Evolutionary conservation across 352 stramenopile species (phyloP), one percentile per base, ranked within the genome.

Genomic region (Thalassiosira livingstoniorum): DNA sequence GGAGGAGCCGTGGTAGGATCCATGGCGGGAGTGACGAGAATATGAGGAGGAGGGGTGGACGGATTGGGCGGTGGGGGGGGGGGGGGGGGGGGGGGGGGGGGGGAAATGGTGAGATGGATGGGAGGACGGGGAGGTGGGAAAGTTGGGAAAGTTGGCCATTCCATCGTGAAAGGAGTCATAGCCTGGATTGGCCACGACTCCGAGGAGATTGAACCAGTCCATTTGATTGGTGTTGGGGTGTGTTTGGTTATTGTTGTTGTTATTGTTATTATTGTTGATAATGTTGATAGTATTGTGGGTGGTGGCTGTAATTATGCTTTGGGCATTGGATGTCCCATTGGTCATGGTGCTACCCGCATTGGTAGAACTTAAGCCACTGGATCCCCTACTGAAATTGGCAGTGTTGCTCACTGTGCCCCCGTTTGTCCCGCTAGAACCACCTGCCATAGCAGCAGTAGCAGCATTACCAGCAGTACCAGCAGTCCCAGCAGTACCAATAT

Each of bases 141-240:
- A 11, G 23, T 34, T 73, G 39, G n/a, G 31, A 39, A 21, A 47
- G 72, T 60, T 29, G 60, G 68, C 31, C 21, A 23, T 34, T 32
- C 18, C 25, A 34, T 31, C 55, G 47, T 64, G 53, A 55, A 45
- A 61, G 29, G 13, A 64, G 39, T 65, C 54, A 29, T 71, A 45
- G 27, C 55, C 67, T 63, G 87, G 89, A 84, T 92, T 92, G 10
- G 87, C 85, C 2, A 93, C 86, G 2, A 92, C 86, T 25, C 79
- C 74, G 21, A 94, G 75, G 11, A 94, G 75, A 82, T 94, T 94
- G 63, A 94, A 94, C 39, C 83, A 86, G 67, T 94, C 86, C 58
- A 94, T 75, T 58, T 86, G 73, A 79, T 66, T 86, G 53, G 64
- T 68, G 42, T 27, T 25, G 23, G 57, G 21, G 32, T 35, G 3